Percentiles rank a stretch among this genome's conserved stretches.
Evolutionary conservation across 352 stramenopile species (phyloP).

Genomic region (Thalassiosira mediterranea): DNA sequence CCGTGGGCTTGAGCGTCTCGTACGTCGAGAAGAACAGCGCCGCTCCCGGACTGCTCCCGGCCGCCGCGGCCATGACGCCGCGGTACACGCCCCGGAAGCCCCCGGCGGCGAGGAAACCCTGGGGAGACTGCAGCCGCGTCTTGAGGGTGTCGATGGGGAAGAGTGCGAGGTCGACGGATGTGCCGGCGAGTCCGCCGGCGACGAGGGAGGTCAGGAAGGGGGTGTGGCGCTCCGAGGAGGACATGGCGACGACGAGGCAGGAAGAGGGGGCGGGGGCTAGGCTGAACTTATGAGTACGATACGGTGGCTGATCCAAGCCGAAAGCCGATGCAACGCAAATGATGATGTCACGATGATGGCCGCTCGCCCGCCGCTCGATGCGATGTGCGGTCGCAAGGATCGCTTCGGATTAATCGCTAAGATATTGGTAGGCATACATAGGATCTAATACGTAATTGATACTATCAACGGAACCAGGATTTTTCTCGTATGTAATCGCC

Average conservation of each 20-base stretch:
- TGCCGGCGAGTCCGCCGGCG: constrained; percentile 92
- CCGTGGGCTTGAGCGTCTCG: constrained; percentile 70
- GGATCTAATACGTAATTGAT: no score
- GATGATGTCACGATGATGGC: no score
- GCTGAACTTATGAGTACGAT: no score
- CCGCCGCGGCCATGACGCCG: constrained; percentile 83
- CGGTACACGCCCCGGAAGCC: constrained; percentile 91
- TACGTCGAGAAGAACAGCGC: constrained; percentile 89
- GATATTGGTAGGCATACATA: no score
- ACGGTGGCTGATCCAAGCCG: no score
- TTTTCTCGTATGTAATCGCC: no score
- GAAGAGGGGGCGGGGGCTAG: no score
- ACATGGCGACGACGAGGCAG: background rate
- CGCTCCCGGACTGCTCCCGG: constrained; percentile 83
- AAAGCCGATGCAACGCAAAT: no score
- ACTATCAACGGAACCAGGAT: no score
- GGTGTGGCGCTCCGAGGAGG: constrained; percentile 33
- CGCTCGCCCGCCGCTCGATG: no score
- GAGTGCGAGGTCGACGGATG: constrained; percentile 96
- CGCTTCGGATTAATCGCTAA: no score
- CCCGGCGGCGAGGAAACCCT: constrained; percentile 96
- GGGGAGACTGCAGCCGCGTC: constrained; percentile 95
- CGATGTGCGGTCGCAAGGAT: no score
- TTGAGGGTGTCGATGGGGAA: constrained; percentile 99
- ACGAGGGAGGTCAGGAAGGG: constrained; percentile 76